Conservation (phyloP, 495 filamentous ascomycete genomes). For the Geoglossum glabrum region DNA sequence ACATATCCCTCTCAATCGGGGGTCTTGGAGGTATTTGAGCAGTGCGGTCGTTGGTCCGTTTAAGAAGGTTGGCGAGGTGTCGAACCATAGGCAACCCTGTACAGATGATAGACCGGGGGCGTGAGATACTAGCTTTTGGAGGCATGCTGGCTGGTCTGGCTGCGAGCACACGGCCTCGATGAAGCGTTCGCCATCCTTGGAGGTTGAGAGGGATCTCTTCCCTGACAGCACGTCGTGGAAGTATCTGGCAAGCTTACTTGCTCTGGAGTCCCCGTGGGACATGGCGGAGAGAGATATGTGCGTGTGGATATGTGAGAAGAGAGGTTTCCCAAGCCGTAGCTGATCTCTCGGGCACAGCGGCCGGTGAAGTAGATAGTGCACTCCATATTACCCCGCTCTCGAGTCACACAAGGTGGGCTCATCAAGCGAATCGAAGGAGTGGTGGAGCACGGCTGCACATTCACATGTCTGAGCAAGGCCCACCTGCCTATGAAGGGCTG, state of each 20-base stretch:
- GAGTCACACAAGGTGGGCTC: not conserved
- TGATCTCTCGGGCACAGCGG: too few relatives aligned
- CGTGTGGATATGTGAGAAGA: not conserved
- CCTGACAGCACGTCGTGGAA: conserved; percentile 18
- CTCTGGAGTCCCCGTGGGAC: not conserved
- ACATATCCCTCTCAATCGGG: conserved; percentile 28
- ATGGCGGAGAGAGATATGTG: not conserved
- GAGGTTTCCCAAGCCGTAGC: too few relatives aligned
- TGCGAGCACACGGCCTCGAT: conserved; percentile 37
- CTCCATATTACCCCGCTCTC: not conserved
- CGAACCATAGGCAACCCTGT: conserved; percentile 26
- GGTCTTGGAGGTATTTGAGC: conserved; percentile 14
- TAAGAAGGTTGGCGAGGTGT: conserved; percentile 30
- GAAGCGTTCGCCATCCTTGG: conserved; percentile 31
- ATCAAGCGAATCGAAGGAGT: not conserved
- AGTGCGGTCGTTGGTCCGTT: conserved; percentile 20
- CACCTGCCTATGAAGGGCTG: not conserved
- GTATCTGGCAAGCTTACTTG: conserved; percentile 9
- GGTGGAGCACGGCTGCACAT: not conserved
- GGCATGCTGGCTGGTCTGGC: conserved; percentile 26
- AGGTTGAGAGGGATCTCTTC: conserved; percentile 15
- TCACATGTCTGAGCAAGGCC: not conserved
- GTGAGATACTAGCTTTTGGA: conserved; percentile 34
- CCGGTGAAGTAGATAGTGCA: too few relatives aligned
- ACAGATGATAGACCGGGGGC: conserved; percentile 27